Evolutionary conservation across 2,329 filamentous ascomycete species (phyloP), one percentile per base, ranked within the genome.

Genomic region (Botryotinia calthae): DNA sequence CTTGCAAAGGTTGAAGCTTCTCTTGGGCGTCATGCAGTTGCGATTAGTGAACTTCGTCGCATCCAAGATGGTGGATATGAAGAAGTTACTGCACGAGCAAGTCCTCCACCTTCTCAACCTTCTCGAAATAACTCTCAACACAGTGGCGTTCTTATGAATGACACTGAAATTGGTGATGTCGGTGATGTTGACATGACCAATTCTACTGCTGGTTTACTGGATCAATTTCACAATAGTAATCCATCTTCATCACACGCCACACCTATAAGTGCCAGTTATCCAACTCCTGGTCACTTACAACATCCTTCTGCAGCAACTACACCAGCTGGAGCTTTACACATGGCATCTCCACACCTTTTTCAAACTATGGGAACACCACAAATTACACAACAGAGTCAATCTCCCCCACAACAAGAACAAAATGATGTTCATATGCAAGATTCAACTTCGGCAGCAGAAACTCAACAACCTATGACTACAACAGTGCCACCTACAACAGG

Each of bases 1-100:
- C 87, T 95, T 37, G 86, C 88, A 59, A 89, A 93, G 71, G 88
- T 97, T 1, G 93, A 97, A 82, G 84, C 86, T 68, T 84, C 89
- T 3, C 86, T 93, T n/a, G 90, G 90, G 28, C 89, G 89, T 72
- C 89, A 88, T 75, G 88, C 93, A 61, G 86, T 87, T 54, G 84
- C 87, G 40, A 88, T 92, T 70, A 87, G 89, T 67, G 86, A 88
- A 37, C 86, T 95, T 12, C 86, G 88, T 54, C 90, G 93, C 63
- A 86, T 97, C 61, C 90, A 96, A 79, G 92, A 93, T 78, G 94
- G 94, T 66, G 94, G 94, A 3, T 88, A 89, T 48, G 84, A 94
- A 81, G 89, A 93, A 75, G 77, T 80, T 34, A 79, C 82, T 22
- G 79, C 74, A 34, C 63, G 74, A n/a, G 74, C 76, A 73, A 78